Evolutionary conservation across 768 basidiomycete species (phyloP), one percentile per base, ranked within the genome.

Genomic region (Psilocybe subaeruginosa): DNA sequence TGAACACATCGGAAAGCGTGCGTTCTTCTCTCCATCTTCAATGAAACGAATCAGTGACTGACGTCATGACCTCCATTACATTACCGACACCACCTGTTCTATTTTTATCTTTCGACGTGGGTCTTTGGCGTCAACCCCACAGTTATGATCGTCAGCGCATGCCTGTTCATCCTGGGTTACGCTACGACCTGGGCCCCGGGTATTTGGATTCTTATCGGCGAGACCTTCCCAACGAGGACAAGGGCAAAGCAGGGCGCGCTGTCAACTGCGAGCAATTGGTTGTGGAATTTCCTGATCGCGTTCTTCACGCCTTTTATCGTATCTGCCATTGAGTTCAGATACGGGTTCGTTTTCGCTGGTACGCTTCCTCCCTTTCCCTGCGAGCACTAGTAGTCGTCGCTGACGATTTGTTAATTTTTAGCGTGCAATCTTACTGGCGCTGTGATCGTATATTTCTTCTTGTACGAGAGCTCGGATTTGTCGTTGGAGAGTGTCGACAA

Each of bases 221-320:
- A 92, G 73, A 89, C 87, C 1, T 91, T 90, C 79, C 85, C 88
- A 0, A 90, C 86, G 8, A 79, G 87, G 23, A 89, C 89, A 3
- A 82, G 89, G 56, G 85, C 89, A 3, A 87, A 89, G 70, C 90
- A 91, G 69, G 88, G 84, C 4, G 84, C 87, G 39, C 72, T 92
- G 43, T 80, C 88, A 1, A 89, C 87, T 1, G 80, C 86, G 0
- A 74, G 78, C 33, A 90, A 89, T 72, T 90, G 88, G 75, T 73
- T 82, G 3, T 90, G 83, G 84, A 88, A 89, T 70, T 89, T 89
- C 78, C 75, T 89, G 39, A 74, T 90, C 57, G 88, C 87, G 0
- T 91, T 91, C 81, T 90, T 90, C 77, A 91, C 89, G n/a, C 88
- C 90, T 0, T 89, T 90, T 73, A 91, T 91, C 68, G 77, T 76